Base-by-base conservation (phyloP, 2,329 filamentous ascomycete genomes). In the Hypoxylon sp. region DNA sequence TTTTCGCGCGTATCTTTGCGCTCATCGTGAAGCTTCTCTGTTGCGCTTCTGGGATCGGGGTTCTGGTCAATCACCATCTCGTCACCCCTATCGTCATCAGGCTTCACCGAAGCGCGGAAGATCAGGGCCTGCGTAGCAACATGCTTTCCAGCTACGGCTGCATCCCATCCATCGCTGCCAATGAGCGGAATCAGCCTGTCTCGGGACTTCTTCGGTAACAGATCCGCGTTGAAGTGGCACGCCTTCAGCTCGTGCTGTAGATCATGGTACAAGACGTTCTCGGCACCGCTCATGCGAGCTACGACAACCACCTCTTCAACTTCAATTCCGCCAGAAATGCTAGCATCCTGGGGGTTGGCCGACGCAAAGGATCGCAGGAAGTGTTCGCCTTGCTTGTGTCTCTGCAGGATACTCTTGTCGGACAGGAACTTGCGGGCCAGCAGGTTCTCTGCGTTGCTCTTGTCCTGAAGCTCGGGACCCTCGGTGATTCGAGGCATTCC, bases 401-500 rank as follows among this genome's bases (percentile, higher is more conserved):
- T 69, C 10, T 77, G 72, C 1, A 59, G 41, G 1, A 75, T 72
- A 24, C 74, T 68, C 8, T 69, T 58, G 8, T 72, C 69, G 1
- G 77, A 75, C 24, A 72, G 71, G 3, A 75, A 50, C 6, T 70
- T 69, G 18, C 70, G 74, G 3, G 70, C 64, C 3, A 71, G 63
- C 31, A 74, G 70, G 9, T 67, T 62, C 48, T 79, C 77, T 5
- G 70, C 70, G 9, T 67, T 61, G 2, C 72, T 73, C 53, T 70
- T 66, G 1, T 67, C 66, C 0, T 58, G 50, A 1, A 70, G 48
- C 2, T 58, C 49, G 1, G 74, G 75, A 0, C 77, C 75, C 3
- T 69, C 43, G 0, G 74, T 75, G 15, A 78, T 66, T 1, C 65
- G 53, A 3, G 77, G 77, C n/a, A 79, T 68, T 1, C 71, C 71